Evolutionary conservation across 148 eudicot species (phyloP).

Genomic region (Euryodendron excelsum): DNA sequence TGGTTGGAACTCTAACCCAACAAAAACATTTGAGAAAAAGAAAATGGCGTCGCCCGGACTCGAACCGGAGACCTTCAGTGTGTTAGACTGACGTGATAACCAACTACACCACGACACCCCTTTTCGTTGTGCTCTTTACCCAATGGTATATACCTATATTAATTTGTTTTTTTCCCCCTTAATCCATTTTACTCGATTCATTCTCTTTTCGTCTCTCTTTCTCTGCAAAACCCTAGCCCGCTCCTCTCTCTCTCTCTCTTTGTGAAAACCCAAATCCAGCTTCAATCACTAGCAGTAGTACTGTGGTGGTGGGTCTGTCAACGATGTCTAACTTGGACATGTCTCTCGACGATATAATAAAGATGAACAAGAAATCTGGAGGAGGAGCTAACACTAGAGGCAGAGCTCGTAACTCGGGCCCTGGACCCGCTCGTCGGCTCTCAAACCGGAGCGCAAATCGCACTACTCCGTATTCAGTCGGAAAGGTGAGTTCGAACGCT

Average conservation of each 20-base stretch:
- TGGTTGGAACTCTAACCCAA: no score
- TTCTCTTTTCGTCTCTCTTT: neutral
- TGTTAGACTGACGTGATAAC: slow-evolving; percentile 99
- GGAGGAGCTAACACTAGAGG: slow-evolving; percentile 27
- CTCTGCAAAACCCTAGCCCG: neutral
- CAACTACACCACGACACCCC: slow-evolving; percentile 98
- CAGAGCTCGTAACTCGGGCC: slow-evolving; percentile 30
- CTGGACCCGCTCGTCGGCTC: slow-evolving; percentile 50
- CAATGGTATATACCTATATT: no score
- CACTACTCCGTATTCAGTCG: slow-evolving; percentile 41
- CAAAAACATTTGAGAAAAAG: neutral
- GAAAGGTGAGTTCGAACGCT: slow-evolving; percentile 25
- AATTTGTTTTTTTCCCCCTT: no score
- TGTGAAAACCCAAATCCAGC: neutral
- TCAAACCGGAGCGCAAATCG: slow-evolving; percentile 43
- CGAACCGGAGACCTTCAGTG: slow-evolving; percentile 99
- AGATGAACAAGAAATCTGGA: slow-evolving; percentile 55
- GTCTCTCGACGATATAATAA: slow-evolving; percentile 73
- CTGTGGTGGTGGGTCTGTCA: neutral
- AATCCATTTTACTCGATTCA: no score
- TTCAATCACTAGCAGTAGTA: neutral
- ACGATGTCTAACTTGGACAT: slow-evolving; percentile 54
- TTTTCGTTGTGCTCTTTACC: rapidly evolving
- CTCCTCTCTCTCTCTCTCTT: neutral
- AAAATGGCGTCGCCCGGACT: slow-evolving; percentile 81